Percentiles rank a stretch among this genome's conserved stretches.
Evolutionary conservation across 345 rosid species (phyloP).

Genomic region (Kandelia obovata): DNA sequence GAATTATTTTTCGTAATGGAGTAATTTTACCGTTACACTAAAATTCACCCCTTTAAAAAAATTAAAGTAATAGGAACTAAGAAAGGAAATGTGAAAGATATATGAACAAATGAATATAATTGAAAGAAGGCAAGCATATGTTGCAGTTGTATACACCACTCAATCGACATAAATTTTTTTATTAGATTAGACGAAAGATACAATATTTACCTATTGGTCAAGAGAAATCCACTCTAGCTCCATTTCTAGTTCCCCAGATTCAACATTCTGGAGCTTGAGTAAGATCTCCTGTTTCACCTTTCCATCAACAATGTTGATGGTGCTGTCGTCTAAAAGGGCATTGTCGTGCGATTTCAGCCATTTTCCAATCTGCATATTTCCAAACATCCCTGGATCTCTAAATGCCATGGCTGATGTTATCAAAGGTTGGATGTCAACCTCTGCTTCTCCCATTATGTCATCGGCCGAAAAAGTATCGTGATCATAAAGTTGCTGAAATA

Average conservation of each 20-base stretch:
- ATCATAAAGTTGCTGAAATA: conserved; percentile 77
- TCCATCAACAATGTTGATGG: conserved; percentile 78
- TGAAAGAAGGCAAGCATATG: not conserved
- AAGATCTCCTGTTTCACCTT: conserved; percentile 75
- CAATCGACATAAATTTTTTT: not conserved
- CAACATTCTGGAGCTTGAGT: conserved; percentile 92
- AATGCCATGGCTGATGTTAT: conserved; percentile 91
- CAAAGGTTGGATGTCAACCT: conserved; percentile 84
- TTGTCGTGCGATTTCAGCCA: conserved; percentile 86
- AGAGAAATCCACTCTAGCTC: conserved; percentile 81
- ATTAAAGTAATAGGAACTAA: not conserved
- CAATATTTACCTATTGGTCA: conserved; percentile 47
- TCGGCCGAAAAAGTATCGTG: conserved; percentile 88
- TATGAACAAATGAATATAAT: not conserved
- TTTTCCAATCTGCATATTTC: conserved; percentile 93
- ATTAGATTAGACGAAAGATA: not conserved
- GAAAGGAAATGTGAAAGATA: not conserved
- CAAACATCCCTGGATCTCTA: conserved; percentile 86
- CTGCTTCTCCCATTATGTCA: conserved; percentile 99
- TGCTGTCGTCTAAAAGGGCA: conserved; percentile 83
- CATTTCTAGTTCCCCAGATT: conserved; percentile 74
- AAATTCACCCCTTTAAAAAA: no score
- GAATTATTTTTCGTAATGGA: no score
- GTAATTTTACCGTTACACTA: not conserved
- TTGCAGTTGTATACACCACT: not conserved